phyloP scores from a whole-genome alignment of 306 rosid genomes.

The Gynostemma pentaphyllum region DNA sequence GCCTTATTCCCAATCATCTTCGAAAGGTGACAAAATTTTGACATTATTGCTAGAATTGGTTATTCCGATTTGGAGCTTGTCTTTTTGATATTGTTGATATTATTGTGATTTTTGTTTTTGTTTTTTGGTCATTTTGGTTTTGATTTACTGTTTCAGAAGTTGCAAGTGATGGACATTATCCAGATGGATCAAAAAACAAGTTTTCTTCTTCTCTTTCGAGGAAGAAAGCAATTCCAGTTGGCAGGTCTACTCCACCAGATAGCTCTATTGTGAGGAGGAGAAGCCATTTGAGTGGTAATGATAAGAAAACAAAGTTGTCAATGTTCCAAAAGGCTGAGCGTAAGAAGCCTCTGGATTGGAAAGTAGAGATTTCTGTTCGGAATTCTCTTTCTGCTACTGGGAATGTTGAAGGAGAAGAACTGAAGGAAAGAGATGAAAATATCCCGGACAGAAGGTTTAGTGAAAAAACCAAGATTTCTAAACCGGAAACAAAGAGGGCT shows the following conservation, averaged over 20 bases:
- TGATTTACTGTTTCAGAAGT: conserved; percentile 34
- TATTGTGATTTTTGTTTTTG: background rate
- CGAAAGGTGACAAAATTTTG: conserved; percentile 40
- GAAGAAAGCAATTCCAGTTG: conserved; percentile 26
- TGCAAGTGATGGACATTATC: conserved; percentile 47
- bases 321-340: conserved; percentile 30
- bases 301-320: conserved; percentile 29
- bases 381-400: conserved; percentile 20
- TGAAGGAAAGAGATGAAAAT: conserved; percentile 37
- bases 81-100: background rate
- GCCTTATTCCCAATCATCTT: conserved; percentile 49
- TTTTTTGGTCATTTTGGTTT: conserved; percentile 13
- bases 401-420: conserved; percentile 25
- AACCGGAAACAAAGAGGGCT: conserved; percentile 41
- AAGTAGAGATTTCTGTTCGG: conserved; percentile 33
- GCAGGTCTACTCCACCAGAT: conserved; percentile 43
- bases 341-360: conserved; percentile 38
- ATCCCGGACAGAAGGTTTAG: conserved; percentile 24
- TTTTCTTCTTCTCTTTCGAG: conserved; percentile 31
- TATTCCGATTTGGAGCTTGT: background rate
- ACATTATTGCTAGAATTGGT: background rate
- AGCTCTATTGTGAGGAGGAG: conserved; percentile 44
- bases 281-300: conserved; percentile 25
- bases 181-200: conserved; percentile 34
- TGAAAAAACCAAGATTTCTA: conserved; percentile 34